Conservation (phyloP, 805 yeast species). For the Saturnispora silvae region DNA sequence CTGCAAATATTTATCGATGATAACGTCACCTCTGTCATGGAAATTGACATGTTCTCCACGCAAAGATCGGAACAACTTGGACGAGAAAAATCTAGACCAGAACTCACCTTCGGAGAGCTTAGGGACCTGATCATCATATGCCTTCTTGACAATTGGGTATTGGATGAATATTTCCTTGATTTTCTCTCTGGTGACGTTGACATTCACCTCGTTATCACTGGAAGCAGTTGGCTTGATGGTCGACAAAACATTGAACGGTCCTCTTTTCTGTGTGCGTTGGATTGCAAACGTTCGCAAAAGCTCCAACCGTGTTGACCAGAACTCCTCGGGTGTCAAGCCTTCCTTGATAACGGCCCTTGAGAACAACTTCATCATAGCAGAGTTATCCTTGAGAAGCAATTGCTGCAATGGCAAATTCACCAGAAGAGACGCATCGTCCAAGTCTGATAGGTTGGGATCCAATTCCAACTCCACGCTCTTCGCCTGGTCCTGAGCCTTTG, state of each 20-base stretch:
- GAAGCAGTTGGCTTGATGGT: slow-evolving; percentile 92
- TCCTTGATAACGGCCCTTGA: slow-evolving; percentile 78
- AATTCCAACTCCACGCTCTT: slow-evolving; percentile 11
- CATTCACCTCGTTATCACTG: slow-evolving; percentile 86
- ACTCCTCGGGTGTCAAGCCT: slow-evolving; percentile 68
- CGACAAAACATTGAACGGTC: slow-evolving; percentile 88
- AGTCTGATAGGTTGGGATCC: slow-evolving; percentile 27
- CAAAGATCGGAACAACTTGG: slow-evolving; percentile 74
- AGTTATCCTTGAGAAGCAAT: slow-evolving; percentile 57
- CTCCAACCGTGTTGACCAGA: slow-evolving; percentile 79
- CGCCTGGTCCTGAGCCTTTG: slow-evolving; percentile 5
- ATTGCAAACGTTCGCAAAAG: slow-evolving; percentile 78
- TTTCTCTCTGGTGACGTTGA: slow-evolving; percentile 82
- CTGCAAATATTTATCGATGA: slow-evolving; percentile 74
- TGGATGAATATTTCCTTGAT: slow-evolving; percentile 84
- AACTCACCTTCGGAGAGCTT: slow-evolving; percentile 82
- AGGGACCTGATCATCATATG: slow-evolving; percentile 87
- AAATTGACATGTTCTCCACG: slow-evolving; percentile 78
- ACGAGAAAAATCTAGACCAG: slow-evolving; percentile 92
- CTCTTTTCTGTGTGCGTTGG: slow-evolving; percentile 72
- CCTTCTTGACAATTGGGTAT: slow-evolving; percentile 82
- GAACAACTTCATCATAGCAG: slow-evolving; percentile 60
- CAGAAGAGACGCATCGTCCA: slow-evolving; percentile 50
- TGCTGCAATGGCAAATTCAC: slow-evolving; percentile 73
- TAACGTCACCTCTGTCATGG: slow-evolving; percentile 72